A percentile compares a stretch with the other conserved stretches of the same genome.
phyloP scores from a whole-genome alignment of 345 rosid genomes.

The Lepidium aucheri region DNA sequence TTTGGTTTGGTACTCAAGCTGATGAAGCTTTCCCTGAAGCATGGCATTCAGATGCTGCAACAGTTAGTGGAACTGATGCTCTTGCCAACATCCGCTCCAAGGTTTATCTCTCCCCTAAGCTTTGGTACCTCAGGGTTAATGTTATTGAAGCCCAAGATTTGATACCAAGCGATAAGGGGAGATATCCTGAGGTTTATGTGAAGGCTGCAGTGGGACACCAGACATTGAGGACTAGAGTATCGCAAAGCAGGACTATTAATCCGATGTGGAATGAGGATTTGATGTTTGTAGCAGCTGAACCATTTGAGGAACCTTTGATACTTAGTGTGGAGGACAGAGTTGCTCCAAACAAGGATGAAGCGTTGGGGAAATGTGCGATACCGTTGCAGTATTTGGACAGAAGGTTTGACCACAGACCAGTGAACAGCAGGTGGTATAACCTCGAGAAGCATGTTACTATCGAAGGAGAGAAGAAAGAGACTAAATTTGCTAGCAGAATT shows the following conservation, averaged over 20 bases:
- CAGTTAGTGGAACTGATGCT: conserved; percentile 67
- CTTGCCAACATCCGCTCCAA: conserved; percentile 79
- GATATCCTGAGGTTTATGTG: conserved; percentile 76
- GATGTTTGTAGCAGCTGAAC: conserved; percentile 93
- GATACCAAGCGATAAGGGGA: conserved; percentile 48
- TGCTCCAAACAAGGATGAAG: conserved; percentile 78
- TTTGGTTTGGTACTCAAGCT: conserved; percentile 97
- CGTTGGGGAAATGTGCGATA: conserved; percentile 53
- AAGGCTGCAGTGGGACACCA: conserved; percentile 61
- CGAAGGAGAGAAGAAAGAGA: conserved; percentile 76
- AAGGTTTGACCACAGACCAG: conserved; percentile 66
- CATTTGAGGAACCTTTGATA: conserved; percentile 74
- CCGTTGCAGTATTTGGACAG: conserved; percentile 48
- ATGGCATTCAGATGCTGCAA: conserved; percentile 94
- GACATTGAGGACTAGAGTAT: conserved; percentile 50
- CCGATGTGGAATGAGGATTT: conserved; percentile 96
- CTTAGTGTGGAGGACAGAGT: conserved; percentile 78
- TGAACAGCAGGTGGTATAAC: conserved; percentile 67
- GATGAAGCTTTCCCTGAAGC: conserved; percentile 99
- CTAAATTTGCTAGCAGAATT: conserved; percentile 73
- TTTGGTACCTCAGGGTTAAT: conserved; percentile 91
- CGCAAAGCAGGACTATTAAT: conserved; percentile 52
- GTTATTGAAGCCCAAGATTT: conserved; percentile 92
- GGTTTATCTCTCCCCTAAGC: conserved; percentile 89
- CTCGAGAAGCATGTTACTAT: conserved; percentile 61